Evolutionary conservation across 805 yeast genomes (phyloP).

Genomic region (Candida peoriensis): DNA sequence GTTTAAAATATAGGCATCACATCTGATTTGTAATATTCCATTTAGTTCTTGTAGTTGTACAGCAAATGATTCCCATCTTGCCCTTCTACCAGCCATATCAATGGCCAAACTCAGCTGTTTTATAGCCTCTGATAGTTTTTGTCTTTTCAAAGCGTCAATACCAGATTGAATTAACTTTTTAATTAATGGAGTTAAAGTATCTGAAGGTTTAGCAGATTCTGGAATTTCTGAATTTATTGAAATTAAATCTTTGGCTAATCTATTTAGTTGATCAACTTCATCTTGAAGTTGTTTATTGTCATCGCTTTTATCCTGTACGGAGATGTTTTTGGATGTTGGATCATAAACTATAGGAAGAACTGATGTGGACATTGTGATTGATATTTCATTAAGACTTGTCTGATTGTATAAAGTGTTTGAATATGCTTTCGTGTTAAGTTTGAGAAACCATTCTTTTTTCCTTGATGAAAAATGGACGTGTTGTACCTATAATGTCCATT

Average conservation of each 20-base stretch:
- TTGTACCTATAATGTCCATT: too few relatives aligned
- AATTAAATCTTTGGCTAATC: conserved; percentile 28
- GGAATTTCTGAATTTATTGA: conserved; percentile 41
- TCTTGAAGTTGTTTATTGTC: conserved; percentile 12
- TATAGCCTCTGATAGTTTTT: conserved; percentile 53
- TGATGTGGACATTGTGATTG: too few relatives aligned
- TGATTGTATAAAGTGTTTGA: too few relatives aligned
- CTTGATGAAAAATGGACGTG: too few relatives aligned
- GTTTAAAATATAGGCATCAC: conserved; percentile 60
- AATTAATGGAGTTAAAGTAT: conserved; percentile 49
- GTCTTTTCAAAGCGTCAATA: conserved; percentile 47
- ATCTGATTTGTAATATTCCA: conserved; percentile 61
- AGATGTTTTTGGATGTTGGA: too few relatives aligned
- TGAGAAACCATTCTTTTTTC: too few relatives aligned
- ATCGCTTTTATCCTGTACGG: too few relatives aligned
- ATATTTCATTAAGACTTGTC: too few relatives aligned
- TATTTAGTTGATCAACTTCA: conserved; percentile 30
- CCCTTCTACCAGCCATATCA: conserved; percentile 62
- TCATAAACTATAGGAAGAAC: too few relatives aligned
- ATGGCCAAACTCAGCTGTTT: conserved; percentile 62
- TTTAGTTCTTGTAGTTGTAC: conserved; percentile 64
- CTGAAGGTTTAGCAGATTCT: conserved; percentile 51
- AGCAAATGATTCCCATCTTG: conserved; percentile 71
- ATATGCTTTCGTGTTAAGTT: too few relatives aligned
- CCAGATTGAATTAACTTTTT: conserved; percentile 65